Evolutionary conservation across 164 flowering plant genomes (phyloP), one percentile per base, ranked within the genome.

Genomic region (Protea cynaroides): DNA sequence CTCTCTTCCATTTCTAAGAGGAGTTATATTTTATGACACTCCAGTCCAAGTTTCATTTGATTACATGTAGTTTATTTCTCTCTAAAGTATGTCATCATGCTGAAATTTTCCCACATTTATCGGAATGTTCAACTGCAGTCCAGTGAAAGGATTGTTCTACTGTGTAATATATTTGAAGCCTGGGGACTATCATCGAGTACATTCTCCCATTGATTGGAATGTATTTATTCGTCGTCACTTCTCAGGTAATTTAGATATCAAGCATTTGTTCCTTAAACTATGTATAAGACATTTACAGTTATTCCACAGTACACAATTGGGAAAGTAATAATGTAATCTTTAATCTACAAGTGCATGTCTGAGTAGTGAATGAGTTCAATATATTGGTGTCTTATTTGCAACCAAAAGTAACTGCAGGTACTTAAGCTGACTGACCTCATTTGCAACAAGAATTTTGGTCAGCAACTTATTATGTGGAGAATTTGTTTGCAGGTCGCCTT

Each of bases 171-270:
- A 94, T 80, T 75, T 94, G 71, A 85, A 68, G 74, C 97, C 86
- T 61, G 99, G 99, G 62, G 96, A 94, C 71, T 94, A 89, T 72
- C 99, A 94, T 72, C 84, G 96, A 36, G 72, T 94, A 68, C 99
- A 94, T 75, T 85, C 97, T 53, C 99, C 99, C 51, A 83, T 74
- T 75, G 91, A 94, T 74, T 94, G 97, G 96, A 78, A 84, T 54
- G 71, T 91, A 70, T 74, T 83, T 69, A 78, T 78, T 55, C 87
- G 97, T 7, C 84, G 96, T 46, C 99, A 94, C 74, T 91, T 91
- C 78, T 74, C 97, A 72, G 99, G 99, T 89, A 78, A 63, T 53
- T 65, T 56, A 44, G 34, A 11, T 60, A n/a, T 17, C 4, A 25
- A 50, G 19, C 25, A 17, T 53, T 63, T 12, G 18, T 47, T 22